These are phyloP conservation scores for Fragaria vesca DNA, from an alignment of 306 rosid species.

Conservation along the genomic window DNA sequence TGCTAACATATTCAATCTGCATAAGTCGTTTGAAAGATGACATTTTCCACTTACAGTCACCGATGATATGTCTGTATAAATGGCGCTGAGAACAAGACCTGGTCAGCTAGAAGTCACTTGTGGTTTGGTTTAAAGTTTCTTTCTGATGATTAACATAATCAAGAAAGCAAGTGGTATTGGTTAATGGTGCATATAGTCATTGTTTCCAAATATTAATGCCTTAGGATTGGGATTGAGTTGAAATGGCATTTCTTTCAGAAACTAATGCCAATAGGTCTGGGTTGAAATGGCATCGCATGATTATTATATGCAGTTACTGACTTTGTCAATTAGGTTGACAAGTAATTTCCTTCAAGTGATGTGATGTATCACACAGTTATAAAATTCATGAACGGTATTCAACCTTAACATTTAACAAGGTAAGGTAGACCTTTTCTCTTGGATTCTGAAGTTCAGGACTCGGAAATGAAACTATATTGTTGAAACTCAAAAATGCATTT, in stretches of 20 bases:
- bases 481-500: no score
- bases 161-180: not conserved
- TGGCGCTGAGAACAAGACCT: slow-evolving; percentile 14
- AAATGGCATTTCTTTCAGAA: not conserved
- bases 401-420: not conserved
- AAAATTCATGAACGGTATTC: not conserved
- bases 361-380: not conserved
- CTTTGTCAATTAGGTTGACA: not conserved
- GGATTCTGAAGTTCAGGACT: not conserved
- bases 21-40: not conserved
- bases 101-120: slow-evolving; percentile 10
- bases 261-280: not conserved
- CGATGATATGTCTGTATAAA: not conserved
- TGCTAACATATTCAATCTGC: not conserved
- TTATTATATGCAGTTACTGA: not conserved
- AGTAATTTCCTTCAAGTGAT: not conserved
- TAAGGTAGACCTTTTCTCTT: not conserved
- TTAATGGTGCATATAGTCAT: not conserved
- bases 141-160: not conserved
- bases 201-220: not conserved
- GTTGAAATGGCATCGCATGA: not conserved
- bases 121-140: slow-evolving; percentile 11
- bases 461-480: not conserved
- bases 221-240: not conserved
- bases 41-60: not conserved